A percentile compares a stretch with the other conserved stretches of the same genome.
phyloP scores from a whole-genome alignment of 306 rosid genomes.

The Castanospermum australe region DNA sequence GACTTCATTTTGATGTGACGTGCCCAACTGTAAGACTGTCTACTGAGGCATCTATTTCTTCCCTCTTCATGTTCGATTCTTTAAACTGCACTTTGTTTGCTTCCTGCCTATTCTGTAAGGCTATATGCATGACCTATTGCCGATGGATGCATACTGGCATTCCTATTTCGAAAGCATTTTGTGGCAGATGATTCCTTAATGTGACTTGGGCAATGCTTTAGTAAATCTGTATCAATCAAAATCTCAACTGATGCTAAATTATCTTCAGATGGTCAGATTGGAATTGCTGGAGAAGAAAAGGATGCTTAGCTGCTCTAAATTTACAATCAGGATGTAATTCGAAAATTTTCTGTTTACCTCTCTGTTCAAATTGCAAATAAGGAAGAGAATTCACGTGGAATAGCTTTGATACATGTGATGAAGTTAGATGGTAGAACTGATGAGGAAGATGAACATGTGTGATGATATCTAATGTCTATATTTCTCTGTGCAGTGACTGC shows the following conservation, averaged over 20 bases:
- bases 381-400: not conserved
- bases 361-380: slow-evolving; percentile 4
- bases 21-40: not conserved
- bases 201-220: not conserved
- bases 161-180: not conserved
- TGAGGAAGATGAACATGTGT: not conserved
- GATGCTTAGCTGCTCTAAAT: not conserved
- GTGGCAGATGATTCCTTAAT: not conserved
- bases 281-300: not conserved
- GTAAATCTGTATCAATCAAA: not conserved
- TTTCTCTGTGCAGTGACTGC: not conserved
- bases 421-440: not conserved
- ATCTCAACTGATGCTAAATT: not conserved
- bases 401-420: not conserved
- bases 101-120: too few species aligned
- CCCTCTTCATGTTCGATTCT: not conserved
- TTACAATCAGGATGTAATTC: not conserved
- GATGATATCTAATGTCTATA: not conserved
- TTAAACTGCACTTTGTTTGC: too few species aligned
- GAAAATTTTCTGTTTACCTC: not conserved
- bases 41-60: not conserved
- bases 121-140: too few species aligned
- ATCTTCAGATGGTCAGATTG: not conserved
- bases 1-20: not conserved
- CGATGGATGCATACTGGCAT: too few species aligned